Percentiles rank a stretch among this genome's conserved stretches.
phyloP scores from a whole-genome alignment of 257 asterid species.

The Salvia miltiorrhiza region DNA sequence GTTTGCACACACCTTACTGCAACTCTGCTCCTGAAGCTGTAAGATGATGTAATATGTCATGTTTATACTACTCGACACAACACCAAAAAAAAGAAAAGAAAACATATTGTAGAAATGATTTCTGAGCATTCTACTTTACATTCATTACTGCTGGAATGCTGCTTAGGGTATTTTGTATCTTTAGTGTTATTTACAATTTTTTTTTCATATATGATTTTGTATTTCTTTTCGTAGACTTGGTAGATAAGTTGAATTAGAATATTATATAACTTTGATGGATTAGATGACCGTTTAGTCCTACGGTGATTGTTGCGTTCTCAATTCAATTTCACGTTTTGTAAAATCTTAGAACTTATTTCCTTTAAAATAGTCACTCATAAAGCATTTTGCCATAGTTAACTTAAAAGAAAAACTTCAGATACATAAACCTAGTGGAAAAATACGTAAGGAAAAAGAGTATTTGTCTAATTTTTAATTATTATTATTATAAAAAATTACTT shows the following conservation, averaged over 20 bases:
- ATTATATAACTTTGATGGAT: no score
- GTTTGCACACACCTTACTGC: conserved; percentile 95
- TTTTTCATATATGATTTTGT: neutral
- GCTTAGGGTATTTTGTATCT: neutral
- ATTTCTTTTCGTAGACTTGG: neutral
- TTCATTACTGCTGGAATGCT: neutral
- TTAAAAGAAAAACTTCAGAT: no score
- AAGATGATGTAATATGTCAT: conserved; percentile 40
- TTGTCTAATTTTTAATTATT: no score
- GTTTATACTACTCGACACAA: neutral
- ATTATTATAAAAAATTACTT: no score
- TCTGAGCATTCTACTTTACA: neutral
- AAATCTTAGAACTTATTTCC: no score
- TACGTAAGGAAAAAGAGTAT: no score
- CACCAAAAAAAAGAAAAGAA: neutral
- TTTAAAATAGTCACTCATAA: no score
- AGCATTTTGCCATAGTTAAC: no score
- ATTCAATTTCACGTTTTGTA: no score
- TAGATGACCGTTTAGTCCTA: no score
- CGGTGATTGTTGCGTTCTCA: no score
- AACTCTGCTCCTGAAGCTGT: conserved; percentile 99
- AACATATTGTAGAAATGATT: neutral
- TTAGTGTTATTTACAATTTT: neutral
- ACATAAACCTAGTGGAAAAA: no score
- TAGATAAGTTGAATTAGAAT: neutral